phyloP scores from a whole-genome alignment of 2,329 filamentous ascomycete genomes.

The Colletotrichum tabaci region DNA sequence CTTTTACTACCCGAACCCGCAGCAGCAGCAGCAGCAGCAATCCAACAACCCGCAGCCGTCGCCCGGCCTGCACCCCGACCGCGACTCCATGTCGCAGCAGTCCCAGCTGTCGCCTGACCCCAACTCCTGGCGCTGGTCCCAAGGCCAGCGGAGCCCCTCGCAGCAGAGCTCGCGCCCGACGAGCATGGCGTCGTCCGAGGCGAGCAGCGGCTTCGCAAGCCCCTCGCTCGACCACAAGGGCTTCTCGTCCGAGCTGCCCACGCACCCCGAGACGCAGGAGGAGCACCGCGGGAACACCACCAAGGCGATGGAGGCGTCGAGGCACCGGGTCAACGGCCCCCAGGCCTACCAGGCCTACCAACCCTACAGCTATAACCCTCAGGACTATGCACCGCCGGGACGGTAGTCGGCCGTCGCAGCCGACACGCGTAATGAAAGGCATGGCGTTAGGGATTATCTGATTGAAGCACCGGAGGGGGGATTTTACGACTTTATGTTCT shows the following conservation, averaged over 20 bases:
- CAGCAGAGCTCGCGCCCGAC: constrained; percentile 52
- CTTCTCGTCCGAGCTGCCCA: constrained; percentile 60
- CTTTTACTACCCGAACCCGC: constrained; percentile 56
- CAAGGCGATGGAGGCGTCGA: constrained; percentile 23
- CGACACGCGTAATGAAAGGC: neutral
- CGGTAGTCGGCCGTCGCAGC: neutral
- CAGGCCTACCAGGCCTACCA: constrained; percentile 45
- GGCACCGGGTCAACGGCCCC: constrained; percentile 35
- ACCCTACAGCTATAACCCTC: constrained; percentile 56
- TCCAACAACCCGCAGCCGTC: constrained; percentile 49
- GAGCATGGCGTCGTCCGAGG: constrained; percentile 52
- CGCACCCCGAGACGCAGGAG: constrained; percentile 64
- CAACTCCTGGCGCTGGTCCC: constrained; percentile 60
- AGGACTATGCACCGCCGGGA: constrained; percentile 52
- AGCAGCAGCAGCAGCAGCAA: constrained; percentile 45
- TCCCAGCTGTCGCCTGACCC: constrained; percentile 48
- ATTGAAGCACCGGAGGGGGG: neutral
- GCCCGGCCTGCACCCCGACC: constrained; percentile 43
- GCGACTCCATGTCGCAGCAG: constrained; percentile 45
- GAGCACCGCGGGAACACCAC: constrained; percentile 52
- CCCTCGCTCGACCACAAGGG: constrained; percentile 58
- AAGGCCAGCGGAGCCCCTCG: constrained; percentile 50
- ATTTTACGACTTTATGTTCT: neutral
- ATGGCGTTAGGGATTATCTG: neutral
- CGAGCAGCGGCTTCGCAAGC: constrained; percentile 53